These are phyloP conservation scores for Apophysomyces elegans DNA, from an alignment of 371 early-diverging fungal species.

Conservation along the genomic window DNA sequence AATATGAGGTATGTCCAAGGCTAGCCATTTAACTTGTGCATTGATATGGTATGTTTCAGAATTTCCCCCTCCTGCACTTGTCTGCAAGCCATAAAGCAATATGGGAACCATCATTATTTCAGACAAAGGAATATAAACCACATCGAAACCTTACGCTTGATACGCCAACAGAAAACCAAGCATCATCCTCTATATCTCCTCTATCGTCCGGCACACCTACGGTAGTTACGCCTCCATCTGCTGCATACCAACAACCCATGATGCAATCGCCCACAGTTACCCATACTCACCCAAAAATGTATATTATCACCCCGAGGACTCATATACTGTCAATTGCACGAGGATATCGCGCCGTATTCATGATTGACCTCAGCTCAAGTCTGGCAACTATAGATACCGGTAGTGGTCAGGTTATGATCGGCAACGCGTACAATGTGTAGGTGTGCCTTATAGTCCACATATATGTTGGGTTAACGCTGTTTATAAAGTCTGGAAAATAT, in stretches of 20 bases:
- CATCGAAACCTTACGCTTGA: background rate
- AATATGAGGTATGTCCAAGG: slow-evolving; percentile 15
- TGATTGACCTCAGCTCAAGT: slow-evolving; percentile 75
- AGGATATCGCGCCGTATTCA: slow-evolving; percentile 67
- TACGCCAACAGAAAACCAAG: background rate
- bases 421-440: slow-evolving; percentile 57
- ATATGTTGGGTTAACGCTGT: background rate
- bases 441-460: slow-evolving; percentile 14
- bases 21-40: background rate
- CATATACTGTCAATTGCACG: slow-evolving; percentile 58
- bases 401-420: slow-evolving; percentile 56
- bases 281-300: slow-evolving; percentile 20
- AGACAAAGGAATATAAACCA: background rate
- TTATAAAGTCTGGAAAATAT: slow-evolving; percentile 30
- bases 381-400: slow-evolving; percentile 68
- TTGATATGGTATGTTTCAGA: background rate
- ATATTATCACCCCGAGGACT: slow-evolving; percentile 70
- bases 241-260: background rate
- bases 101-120: background rate
- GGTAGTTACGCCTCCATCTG: background rate
- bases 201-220: background rate
- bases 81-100: slow-evolving; percentile 4
- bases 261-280: background rate
- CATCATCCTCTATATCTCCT: background rate
- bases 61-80: background rate